Evolutionary conservation across 2,329 filamentous ascomycete species (phyloP).

Genomic region (Rhinocladiella similis): DNA sequence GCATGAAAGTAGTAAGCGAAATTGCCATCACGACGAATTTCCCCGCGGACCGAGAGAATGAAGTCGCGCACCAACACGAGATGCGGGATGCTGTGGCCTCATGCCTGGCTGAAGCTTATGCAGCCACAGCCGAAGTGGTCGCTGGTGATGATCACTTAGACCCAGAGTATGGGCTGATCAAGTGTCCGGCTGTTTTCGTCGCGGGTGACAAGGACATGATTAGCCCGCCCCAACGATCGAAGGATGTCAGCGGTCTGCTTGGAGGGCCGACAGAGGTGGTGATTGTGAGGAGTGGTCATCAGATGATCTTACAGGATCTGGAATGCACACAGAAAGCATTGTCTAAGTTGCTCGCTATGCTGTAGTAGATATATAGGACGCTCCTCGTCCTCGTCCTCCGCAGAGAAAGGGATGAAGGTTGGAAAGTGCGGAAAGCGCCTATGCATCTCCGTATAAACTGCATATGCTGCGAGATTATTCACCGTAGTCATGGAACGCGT

Average conservation of each 20-base stretch:
- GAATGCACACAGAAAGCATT: constrained; percentile 16
- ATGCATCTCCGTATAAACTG: too few species aligned
- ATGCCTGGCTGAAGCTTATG: constrained; percentile 36
- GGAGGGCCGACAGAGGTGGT: constrained; percentile 24
- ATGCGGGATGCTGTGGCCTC: constrained; percentile 34
- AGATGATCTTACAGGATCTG: constrained; percentile 23
- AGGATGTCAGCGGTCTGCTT: constrained; percentile 32
- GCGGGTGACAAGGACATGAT: constrained; percentile 36
- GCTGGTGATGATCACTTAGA: constrained; percentile 34
- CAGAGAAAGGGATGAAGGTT: too few species aligned
- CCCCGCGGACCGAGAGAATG: constrained; percentile 28
- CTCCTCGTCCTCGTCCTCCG: too few species aligned
- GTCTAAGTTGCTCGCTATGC: constrained; percentile 2
- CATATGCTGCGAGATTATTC: too few species aligned
- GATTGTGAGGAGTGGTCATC: constrained; percentile 21
- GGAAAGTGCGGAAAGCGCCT: too few species aligned
- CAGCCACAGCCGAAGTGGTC: constrained; percentile 34
- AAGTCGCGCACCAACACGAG: constrained; percentile 21
- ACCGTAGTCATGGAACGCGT: too few species aligned
- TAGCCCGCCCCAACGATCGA: constrained; percentile 31
- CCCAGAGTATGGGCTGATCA: constrained; percentile 35
- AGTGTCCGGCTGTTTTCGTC: constrained; percentile 34
- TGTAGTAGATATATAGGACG: not conserved
- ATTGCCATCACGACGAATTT: constrained; percentile 34
- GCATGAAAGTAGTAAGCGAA: constrained; percentile 33